Conservation (phyloP, 106 monocot species). For the Posidonia australis region DNA sequence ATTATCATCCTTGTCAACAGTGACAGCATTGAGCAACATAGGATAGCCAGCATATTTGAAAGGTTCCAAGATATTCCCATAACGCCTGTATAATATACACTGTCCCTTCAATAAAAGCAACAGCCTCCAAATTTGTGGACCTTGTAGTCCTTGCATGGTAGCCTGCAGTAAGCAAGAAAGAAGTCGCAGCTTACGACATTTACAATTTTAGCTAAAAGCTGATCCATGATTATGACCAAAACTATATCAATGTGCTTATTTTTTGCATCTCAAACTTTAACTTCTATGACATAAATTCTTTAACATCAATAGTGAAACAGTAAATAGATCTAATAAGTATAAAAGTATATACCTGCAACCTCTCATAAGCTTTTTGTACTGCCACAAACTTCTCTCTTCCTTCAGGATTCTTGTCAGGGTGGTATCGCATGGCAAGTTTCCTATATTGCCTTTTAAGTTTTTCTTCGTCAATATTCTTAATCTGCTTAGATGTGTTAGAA, state of each 20-base stretch:
- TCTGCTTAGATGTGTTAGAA: slow-evolving; percentile 24
- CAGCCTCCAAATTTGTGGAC: slow-evolving; percentile 93
- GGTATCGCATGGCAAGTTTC: slow-evolving; percentile 89
- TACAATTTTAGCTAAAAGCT: too few relatives aligned
- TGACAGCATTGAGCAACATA: slow-evolving; percentile 89
- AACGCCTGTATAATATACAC: slow-evolving; percentile 90
- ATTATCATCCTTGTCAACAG: slow-evolving; percentile 84
- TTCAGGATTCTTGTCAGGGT: slow-evolving; percentile 99
- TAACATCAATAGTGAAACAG: too few relatives aligned
- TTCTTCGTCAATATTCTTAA: slow-evolving; percentile 85
- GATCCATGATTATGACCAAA: too few relatives aligned
- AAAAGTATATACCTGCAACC: slow-evolving; percentile 62
- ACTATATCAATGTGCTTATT: too few relatives aligned
- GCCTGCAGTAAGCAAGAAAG: slow-evolving; percentile 35
- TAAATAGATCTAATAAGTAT: not conserved
- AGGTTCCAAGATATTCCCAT: slow-evolving; percentile 90
- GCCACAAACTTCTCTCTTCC: slow-evolving; percentile 98
- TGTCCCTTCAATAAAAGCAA: slow-evolving; percentile 83
- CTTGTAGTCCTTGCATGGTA: slow-evolving; percentile 98
- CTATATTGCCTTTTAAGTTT: slow-evolving; percentile 95
- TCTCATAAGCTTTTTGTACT: slow-evolving; percentile 98
- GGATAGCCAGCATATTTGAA: slow-evolving; percentile 99
- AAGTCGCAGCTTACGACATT: not conserved
- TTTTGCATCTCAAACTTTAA: too few relatives aligned
- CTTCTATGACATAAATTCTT: too few relatives aligned